A percentile compares a stretch with the other conserved stretches of the same genome.
phyloP scores from a whole-genome alignment of 148 eudicot species.

The Pharnaceum exiguum region DNA sequence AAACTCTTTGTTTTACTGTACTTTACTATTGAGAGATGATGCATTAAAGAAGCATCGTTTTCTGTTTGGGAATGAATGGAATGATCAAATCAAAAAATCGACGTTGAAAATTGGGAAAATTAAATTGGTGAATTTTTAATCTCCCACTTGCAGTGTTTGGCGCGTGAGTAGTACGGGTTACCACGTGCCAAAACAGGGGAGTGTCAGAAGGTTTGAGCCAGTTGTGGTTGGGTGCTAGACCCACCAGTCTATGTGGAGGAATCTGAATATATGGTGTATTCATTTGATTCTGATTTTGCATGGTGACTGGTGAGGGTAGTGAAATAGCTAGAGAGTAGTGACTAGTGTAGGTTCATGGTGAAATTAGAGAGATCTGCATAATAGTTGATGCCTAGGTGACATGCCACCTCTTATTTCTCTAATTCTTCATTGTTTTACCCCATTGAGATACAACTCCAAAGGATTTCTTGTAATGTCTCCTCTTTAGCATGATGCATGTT shows the following conservation, averaged over 20 bases:
- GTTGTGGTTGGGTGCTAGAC: not conserved
- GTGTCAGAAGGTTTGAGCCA: not conserved
- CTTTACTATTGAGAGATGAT: not conserved
- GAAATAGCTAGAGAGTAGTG: too few relatives aligned
- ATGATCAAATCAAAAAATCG: too few relatives aligned
- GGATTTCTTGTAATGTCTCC: not conserved
- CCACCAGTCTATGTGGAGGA: not conserved
- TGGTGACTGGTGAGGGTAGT: too few relatives aligned
- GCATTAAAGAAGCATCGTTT: conserved; percentile 16
- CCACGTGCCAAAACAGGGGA: not conserved
- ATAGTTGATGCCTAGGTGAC: too few relatives aligned
- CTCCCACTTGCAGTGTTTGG: not conserved
- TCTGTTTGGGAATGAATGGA: not conserved
- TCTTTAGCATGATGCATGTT: not conserved
- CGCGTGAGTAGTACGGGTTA: not conserved
- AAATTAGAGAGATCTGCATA: too few relatives aligned
- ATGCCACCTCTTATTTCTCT: not conserved
- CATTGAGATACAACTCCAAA: not conserved
- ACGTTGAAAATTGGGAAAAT: too few relatives aligned
- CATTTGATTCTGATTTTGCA: too few relatives aligned
- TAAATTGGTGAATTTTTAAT: too few relatives aligned
- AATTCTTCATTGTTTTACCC: not conserved
- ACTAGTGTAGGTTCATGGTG: too few relatives aligned
- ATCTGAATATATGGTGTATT: not conserved
- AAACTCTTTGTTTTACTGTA: conserved; percentile 4